Conservation (phyloP, 2,329 filamentous ascomycete species). For the Lachnellula cervina region DNA sequence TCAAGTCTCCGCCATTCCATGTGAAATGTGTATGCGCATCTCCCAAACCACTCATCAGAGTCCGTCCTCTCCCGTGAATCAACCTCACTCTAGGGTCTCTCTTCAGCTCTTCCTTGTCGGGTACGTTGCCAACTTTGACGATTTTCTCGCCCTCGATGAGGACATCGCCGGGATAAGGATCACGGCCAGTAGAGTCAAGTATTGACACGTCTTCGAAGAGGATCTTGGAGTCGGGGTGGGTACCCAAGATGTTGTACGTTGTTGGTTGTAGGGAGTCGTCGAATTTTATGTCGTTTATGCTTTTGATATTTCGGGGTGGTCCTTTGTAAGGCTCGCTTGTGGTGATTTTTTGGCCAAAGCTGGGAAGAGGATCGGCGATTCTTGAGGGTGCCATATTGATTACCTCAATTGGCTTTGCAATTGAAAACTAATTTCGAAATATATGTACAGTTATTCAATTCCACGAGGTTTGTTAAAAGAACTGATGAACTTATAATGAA, state of each 20-base stretch:
- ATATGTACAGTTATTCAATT: too few species aligned
- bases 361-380: slow-evolving; percentile 6
- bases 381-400: slow-evolving; percentile 10
- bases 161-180: slow-evolving; percentile 30
- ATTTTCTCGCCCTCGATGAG: slow-evolving; percentile 29
- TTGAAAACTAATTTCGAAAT: too few species aligned
- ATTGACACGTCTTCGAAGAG: slow-evolving; percentile 32
- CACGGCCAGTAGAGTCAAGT: slow-evolving; percentile 30
- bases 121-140: slow-evolving; percentile 26
- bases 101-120: slow-evolving; percentile 19
- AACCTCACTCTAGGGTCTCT: slow-evolving; percentile 17
- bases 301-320: slow-evolving; percentile 14
- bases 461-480: too few species aligned
- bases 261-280: slow-evolving; percentile 13
- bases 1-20: slow-evolving; percentile 43
- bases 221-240: slow-evolving; percentile 23
- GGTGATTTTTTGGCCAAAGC: slow-evolving; percentile 1
- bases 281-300: slow-evolving; percentile 16
- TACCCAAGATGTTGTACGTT: slow-evolving; percentile 17
- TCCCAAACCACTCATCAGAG: slow-evolving; percentile 45
- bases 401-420: neutral
- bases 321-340: slow-evolving; percentile 7
- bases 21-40: slow-evolving; percentile 46
- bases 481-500: too few species aligned
- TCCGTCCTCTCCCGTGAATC: slow-evolving; percentile 29